Percentiles rank a stretch among this genome's conserved stretches.
These are phyloP conservation scores for Halenospora varia DNA, from an alignment of 495 filamentous ascomycete species.

Conservation along the genomic window DNA sequence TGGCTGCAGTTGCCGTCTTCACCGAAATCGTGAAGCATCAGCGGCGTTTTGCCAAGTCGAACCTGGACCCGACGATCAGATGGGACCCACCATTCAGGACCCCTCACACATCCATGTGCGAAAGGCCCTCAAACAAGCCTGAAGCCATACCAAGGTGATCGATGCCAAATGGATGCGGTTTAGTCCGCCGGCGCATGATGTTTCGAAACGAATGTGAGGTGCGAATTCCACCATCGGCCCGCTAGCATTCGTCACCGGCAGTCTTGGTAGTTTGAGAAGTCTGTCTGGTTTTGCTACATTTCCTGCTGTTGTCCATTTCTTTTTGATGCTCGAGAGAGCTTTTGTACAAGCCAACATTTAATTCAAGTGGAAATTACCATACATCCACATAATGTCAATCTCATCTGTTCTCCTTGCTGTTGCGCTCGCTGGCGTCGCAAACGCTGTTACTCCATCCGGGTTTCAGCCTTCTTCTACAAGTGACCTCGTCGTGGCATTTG, in stretches of 20 bases:
- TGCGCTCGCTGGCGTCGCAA: slow-evolving; percentile 18
- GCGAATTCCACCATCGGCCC: background rate
- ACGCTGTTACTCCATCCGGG: slow-evolving; percentile 15
- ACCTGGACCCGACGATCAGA: background rate
- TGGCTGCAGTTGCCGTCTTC: background rate
- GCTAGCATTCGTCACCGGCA: slow-evolving; percentile 10
- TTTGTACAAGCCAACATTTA: background rate
- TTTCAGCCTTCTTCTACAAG: slow-evolving; percentile 12
- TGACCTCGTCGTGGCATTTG: slow-evolving; percentile 21
- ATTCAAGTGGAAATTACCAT: background rate
- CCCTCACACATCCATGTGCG: background rate
- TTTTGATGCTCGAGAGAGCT: background rate
- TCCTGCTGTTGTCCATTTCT: background rate
- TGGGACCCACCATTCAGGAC: background rate
- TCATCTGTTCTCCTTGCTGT: slow-evolving; percentile 2
- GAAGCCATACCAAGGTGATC: background rate
- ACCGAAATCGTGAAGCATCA: background rate
- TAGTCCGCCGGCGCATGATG: slow-evolving; percentile 8
- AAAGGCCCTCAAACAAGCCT: background rate
- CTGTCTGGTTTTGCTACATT: background rate
- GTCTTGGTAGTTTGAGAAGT: slow-evolving; percentile 7
- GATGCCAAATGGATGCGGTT: slow-evolving; percentile 4
- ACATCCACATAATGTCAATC: slow-evolving; percentile 10
- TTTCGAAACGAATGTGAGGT: slow-evolving; percentile 8
- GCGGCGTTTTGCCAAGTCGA: background rate